These are phyloP conservation scores for Leccinum boreale DNA, from an alignment of 768 basidiomycete species.

Conservation along the genomic window DNA sequence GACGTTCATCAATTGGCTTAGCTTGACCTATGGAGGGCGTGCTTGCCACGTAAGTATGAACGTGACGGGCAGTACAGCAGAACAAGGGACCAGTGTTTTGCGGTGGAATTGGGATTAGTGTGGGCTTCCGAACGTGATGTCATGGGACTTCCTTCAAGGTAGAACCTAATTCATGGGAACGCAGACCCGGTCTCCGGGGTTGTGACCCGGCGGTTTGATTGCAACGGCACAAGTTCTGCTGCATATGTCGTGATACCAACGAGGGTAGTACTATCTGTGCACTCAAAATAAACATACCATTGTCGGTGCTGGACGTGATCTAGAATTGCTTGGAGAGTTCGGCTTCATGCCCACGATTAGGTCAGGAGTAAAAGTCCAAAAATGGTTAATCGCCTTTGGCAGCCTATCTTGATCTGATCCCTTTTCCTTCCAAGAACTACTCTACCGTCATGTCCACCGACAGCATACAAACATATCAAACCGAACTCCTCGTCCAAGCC, in stretches of 20 bases:
- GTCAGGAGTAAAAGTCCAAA: slow-evolving; percentile 2
- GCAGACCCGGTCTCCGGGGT: too few relatives aligned
- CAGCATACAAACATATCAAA: slow-evolving; percentile 48
- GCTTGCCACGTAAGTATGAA: neutral
- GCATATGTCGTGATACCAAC: too few relatives aligned
- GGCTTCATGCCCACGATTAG: neutral
- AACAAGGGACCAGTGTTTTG: too few relatives aligned
- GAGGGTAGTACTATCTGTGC: too few relatives aligned
- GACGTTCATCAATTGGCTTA: neutral
- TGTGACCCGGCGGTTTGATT: too few relatives aligned
- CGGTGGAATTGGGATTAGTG: too few relatives aligned
- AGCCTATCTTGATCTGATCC: neutral
- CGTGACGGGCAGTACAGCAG: too few relatives aligned
- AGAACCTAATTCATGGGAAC: too few relatives aligned
- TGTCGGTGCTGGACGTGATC: neutral
- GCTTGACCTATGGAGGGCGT: neutral
- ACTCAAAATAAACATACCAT: too few relatives aligned
- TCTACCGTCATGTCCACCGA: slow-evolving; percentile 18
- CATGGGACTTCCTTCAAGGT: too few relatives aligned
- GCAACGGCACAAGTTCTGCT: too few relatives aligned
- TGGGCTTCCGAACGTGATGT: too few relatives aligned
- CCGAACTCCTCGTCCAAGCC: slow-evolving; percentile 63
- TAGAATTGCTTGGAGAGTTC: neutral
- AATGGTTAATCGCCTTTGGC: slow-evolving; percentile 3
- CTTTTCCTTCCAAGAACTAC: neutral